Percentiles rank a stretch among this genome's conserved stretches.
Conservation (phyloP, 805 yeast species). For the Monosporozyma aerobia region DNA sequence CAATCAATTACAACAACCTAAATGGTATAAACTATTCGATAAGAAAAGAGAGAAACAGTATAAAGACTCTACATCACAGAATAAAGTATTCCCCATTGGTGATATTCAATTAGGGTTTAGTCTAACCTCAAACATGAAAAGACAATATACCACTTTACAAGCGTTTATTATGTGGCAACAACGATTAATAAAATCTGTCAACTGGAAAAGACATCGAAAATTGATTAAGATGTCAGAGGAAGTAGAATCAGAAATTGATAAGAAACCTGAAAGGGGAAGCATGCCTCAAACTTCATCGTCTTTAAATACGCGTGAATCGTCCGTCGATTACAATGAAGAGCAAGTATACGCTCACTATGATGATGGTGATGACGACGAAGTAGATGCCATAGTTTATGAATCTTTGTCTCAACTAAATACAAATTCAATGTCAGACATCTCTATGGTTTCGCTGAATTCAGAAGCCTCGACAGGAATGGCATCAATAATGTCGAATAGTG, state of each 20-base stretch:
- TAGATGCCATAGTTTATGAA: background rate
- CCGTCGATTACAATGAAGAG: background rate
- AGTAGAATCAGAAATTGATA: background rate
- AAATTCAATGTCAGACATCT: background rate
- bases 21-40: constrained; percentile 24
- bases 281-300: background rate
- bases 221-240: background rate
- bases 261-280: constrained; percentile 1
- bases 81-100: constrained; percentile 13
- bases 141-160: constrained; percentile 11
- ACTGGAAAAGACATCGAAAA: constrained; percentile 1
- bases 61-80: constrained; percentile 6
- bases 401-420: background rate
- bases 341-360: constrained; percentile 1
- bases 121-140: constrained; percentile 12
- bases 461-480: background rate
- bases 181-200: constrained; percentile 3
- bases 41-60: constrained; percentile 10
- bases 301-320: background rate
- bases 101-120: constrained; percentile 20
- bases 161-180: constrained; percentile 19
- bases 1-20: constrained; percentile 5
- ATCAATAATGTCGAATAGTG: background rate
- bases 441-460: background rate
- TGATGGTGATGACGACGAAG: constrained; percentile 2